Percentiles rank a stretch among this genome's conserved stretches.
These are phyloP conservation scores for Echinosophora koreensis DNA, from an alignment of 306 rosid species.

Conservation along the genomic window DNA sequence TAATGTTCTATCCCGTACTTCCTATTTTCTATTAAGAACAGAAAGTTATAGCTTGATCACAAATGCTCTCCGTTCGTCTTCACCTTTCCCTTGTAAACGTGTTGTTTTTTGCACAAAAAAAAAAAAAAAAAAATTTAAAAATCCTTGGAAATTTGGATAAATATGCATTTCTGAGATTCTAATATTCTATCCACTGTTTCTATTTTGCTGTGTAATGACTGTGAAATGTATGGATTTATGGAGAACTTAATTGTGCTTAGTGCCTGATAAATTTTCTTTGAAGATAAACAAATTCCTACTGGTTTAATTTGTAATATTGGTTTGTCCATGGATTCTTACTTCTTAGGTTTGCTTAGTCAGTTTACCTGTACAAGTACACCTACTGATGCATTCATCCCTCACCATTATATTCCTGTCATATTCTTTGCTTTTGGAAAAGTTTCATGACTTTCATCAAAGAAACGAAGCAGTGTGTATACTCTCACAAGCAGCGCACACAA, in stretches of 20 bases:
- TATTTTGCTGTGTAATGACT: conserved; percentile 5
- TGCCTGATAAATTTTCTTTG: conserved; percentile 8
- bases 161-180: neutral
- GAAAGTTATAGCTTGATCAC: neutral
- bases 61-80: neutral
- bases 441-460: conserved; percentile 12
- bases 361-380: conserved; percentile 1
- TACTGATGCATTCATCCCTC: neutral
- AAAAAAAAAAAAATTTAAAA: too few species aligned
- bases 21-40: neutral
- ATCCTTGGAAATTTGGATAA: neutral
- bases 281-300: neutral
- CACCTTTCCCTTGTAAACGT: neutral
- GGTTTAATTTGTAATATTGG: conserved; percentile 20
- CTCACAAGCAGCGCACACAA: neutral
- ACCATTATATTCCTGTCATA: neutral
- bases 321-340: conserved; percentile 29
- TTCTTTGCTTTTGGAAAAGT: conserved; percentile 16
- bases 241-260: neutral
- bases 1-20: neutral
- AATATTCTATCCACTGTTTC: neutral
- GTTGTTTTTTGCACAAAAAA: neutral
- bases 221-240: conserved; percentile 3
- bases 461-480: neutral
- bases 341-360: conserved; percentile 19